Percentiles rank a stretch among this genome's conserved stretches.
These are phyloP conservation scores for Carex parvula DNA, from an alignment of 176 grass and related monocot species.

Conservation along the genomic window DNA sequence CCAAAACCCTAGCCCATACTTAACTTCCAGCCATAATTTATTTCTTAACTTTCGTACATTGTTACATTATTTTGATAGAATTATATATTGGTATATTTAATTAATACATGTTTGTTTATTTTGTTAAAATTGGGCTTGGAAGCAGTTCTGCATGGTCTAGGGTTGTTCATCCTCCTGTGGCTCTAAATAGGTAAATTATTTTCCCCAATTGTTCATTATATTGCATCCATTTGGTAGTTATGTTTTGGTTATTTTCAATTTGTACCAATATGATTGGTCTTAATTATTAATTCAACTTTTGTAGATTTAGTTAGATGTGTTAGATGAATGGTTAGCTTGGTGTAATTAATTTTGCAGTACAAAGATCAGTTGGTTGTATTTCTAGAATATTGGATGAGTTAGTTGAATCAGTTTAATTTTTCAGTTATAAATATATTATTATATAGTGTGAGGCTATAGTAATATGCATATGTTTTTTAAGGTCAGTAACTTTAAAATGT, in stretches of 20 bases:
- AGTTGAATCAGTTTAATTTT: slow-evolving; percentile 3
- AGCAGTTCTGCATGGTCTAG: background rate
- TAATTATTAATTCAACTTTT: background rate
- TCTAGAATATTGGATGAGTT: too few species aligned
- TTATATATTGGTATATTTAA: background rate
- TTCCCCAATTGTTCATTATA: background rate
- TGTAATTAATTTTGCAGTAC: slow-evolving; percentile 13
- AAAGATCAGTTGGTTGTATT: background rate
- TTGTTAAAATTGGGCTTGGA: background rate
- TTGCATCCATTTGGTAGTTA: background rate
- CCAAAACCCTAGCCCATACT: too few species aligned
- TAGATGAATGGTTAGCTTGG: background rate
- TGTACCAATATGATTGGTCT: background rate
- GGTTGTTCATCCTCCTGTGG: background rate
- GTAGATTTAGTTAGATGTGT: slow-evolving; percentile 8
- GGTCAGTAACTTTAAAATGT: too few species aligned
- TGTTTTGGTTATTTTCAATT: background rate
- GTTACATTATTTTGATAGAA: background rate
- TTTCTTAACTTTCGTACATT: background rate
- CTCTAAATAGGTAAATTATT: background rate
- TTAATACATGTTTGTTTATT: background rate
- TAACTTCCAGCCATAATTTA: too few species aligned
- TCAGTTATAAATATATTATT: background rate
- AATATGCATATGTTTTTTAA: too few species aligned
- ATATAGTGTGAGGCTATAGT: too few species aligned